Percentiles rank a stretch among this genome's conserved stretches.
These are phyloP conservation scores for Trametes cingulata DNA, from an alignment of 768 basidiomycete species.

Conservation along the genomic window DNA sequence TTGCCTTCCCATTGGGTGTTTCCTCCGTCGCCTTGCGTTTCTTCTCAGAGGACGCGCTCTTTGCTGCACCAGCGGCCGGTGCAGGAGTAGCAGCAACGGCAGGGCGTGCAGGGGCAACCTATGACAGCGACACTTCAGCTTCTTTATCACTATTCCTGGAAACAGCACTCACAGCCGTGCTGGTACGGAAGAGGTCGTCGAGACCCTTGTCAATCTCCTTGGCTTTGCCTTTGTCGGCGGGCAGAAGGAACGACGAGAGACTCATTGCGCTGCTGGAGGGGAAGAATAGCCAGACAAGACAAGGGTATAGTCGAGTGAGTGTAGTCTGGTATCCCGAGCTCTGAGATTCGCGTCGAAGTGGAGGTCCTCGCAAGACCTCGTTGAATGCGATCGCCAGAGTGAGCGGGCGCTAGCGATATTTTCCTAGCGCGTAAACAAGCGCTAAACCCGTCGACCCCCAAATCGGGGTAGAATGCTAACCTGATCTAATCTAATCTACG, in stretches of 20 bases:
- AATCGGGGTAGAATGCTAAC: too few species aligned
- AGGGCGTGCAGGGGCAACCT: conserved; percentile 14
- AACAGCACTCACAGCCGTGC: conserved; percentile 28
- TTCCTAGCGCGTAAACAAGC: too few species aligned
- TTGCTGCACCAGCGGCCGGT: not conserved
- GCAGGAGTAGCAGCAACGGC: conserved; percentile 1
- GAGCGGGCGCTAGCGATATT: too few species aligned
- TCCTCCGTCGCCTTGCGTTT: conserved; percentile 22
- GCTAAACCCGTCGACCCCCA: too few species aligned
- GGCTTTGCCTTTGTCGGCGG: conserved; percentile 35
- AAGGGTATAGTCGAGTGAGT: too few species aligned
- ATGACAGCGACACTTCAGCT: too few species aligned
- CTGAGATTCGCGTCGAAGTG: too few species aligned
- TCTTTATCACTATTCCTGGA: too few species aligned
- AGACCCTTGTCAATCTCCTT: conserved; percentile 49
- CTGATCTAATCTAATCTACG: too few species aligned
- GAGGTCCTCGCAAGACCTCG: too few species aligned
- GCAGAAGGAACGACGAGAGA: conserved; percentile 54
- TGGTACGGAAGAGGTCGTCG: conserved; percentile 42
- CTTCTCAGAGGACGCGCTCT: not conserved
- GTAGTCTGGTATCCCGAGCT: too few species aligned
- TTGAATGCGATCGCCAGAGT: too few species aligned
- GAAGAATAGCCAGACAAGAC: not conserved
- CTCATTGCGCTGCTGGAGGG: conserved; percentile 42
- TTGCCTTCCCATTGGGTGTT: conserved; percentile 3